Base-by-base conservation (phyloP, 495 filamentous ascomycete genomes). In the Talaromyces thailandensis region DNA sequence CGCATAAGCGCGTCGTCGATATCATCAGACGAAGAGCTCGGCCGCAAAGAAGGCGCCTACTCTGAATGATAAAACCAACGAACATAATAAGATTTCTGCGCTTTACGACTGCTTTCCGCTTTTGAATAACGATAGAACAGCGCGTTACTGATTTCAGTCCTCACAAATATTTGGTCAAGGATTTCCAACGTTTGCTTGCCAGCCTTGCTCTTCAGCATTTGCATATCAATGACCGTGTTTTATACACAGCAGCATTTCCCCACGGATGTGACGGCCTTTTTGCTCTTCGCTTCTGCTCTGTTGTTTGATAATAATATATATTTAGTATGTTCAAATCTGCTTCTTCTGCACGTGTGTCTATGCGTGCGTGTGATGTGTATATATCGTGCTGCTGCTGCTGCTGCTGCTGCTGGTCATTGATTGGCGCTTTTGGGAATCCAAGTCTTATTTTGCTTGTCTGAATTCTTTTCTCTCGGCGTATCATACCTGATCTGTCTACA, bases 1-100 rank as follows among this genome's bases (percentile, higher is more conserved):
- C 71, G 73, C 7, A 76, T 78, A 43, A 76, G 74, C 56, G 77
- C 75, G 69, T 71, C 78, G 40, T 61, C 75, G 67, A 80, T 79
- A 60, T 72, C 77, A 14, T 61, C 50, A 65, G 75, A 79, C 60
- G 77, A 80, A 67, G 76, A 79, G 66, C 21, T 56, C 2, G 70
- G 69, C 52, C 66, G 68, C 21, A 62, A 68, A 21, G 71, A 67
- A 21, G 77, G 79, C 65, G 75, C 73, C 45, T 79, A 75, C 7
- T 80, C 76, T 58, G 74, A 79, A 67, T 72, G 75, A 45, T 70
- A 69, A 50, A 23, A 50, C 52, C 45, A 48, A 48, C 21, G 43
- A 48, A 18, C 43, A 18, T 21, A 48, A 48, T 48, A 48, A 21
- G 43, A 48, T 18, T 48, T 18, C 14, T 48, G 43, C 43, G 43